A percentile compares a stretch with the other conserved stretches of the same genome.
Evolutionary conservation across 2,329 filamentous ascomycete genomes (phyloP).

Genomic region (Colletotrichum endophyticum): DNA sequence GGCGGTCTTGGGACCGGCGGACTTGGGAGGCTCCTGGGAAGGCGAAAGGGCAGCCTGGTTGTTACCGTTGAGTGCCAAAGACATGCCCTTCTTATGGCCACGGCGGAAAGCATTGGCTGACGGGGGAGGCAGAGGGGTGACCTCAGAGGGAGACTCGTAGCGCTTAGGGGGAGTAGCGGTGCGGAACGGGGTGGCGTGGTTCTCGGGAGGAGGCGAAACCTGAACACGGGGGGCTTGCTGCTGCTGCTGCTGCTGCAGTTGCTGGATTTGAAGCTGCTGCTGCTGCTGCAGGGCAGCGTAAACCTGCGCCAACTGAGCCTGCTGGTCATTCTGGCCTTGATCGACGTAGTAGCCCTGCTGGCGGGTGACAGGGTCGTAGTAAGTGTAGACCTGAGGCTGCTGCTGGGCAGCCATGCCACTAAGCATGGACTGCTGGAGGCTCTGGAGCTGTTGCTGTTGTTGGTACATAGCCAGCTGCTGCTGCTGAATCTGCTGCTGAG

Average conservation of each 20-base stretch:
- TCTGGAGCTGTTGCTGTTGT: conserved; percentile 46
- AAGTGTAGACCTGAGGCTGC: conserved; percentile 79
- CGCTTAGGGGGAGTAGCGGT: conserved; percentile 72
- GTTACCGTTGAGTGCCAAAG: conserved; percentile 67
- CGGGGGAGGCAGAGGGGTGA: conserved; percentile 78
- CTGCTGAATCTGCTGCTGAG: conserved; percentile 51
- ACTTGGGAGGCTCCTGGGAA: conserved; percentile 54
- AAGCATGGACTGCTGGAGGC: conserved; percentile 49
- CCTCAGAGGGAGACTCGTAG: conserved; percentile 71
- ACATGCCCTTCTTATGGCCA: conserved; percentile 89
- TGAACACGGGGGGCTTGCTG: conserved; percentile 74
- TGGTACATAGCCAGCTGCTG: conserved; percentile 49
- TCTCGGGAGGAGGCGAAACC: conserved; percentile 79
- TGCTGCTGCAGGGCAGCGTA: conserved; percentile 28
- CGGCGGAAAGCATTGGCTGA: conserved; percentile 93
- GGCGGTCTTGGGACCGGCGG: conserved; percentile 76
- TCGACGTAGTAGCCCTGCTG: conserved; percentile 84
- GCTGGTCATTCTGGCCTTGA: conserved; percentile 59
- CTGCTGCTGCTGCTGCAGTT: conserved; percentile 56
- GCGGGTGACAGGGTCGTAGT: conserved; percentile 86
- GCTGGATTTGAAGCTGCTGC: conserved; percentile 53
- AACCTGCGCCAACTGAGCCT: conserved; percentile 14
- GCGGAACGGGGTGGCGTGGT: conserved; percentile 55
- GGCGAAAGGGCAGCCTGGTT: conserved; percentile 45
- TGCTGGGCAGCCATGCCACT: conserved; percentile 54